Base-by-base conservation (phyloP, 129 eudicot species). In the Sambucus nigra region DNA sequence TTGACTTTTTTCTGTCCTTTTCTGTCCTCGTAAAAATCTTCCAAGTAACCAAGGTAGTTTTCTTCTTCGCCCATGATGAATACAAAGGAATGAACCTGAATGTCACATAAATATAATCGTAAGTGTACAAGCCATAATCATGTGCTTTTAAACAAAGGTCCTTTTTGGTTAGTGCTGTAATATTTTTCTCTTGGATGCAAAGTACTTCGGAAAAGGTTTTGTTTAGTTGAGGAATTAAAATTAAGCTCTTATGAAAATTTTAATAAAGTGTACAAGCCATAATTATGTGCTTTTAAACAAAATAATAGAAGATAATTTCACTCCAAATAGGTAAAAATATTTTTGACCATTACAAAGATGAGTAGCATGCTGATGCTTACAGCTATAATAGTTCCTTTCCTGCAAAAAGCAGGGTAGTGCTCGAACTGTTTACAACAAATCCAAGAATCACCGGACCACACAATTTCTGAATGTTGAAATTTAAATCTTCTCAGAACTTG, bases 371-470 rank as follows among this genome's bases (percentile, higher is more conserved):
- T 6, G 16, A 57, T 55, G 25, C 69, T 66, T 60, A 74, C 78
- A 47, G 68, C 11, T 35, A 67, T 51, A 7, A 50, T 59, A 39
- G 60, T 40, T 61, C 69, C 78, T 20, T 60, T 60, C 44, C 69
- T 60, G 65, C n/a, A 15, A 55, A 74, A 70, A 45, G 75, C 59
- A 35, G 65, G 70, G 57, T 70, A 74, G 20, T 74, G 86, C 67
- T 47, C 58, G 42, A 66, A 78, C 51, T 79, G 76, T 55, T 67
- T 63, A 25, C 24, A 13, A 51, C 86, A 70, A 32, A 32, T 15
- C 73, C 67, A 79, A 66, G 73, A 61, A 51, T 47, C 72, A 31
- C 86, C 78, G 5, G 67, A 65, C 86, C 81, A 79, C 51, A 38
- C 47, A 7, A 73, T 73, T 4, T 60, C 65, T 13, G 69, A 53